phyloP scores from a whole-genome alignment of 306 rosid genomes.

The Arachis stenosperma region DNA sequence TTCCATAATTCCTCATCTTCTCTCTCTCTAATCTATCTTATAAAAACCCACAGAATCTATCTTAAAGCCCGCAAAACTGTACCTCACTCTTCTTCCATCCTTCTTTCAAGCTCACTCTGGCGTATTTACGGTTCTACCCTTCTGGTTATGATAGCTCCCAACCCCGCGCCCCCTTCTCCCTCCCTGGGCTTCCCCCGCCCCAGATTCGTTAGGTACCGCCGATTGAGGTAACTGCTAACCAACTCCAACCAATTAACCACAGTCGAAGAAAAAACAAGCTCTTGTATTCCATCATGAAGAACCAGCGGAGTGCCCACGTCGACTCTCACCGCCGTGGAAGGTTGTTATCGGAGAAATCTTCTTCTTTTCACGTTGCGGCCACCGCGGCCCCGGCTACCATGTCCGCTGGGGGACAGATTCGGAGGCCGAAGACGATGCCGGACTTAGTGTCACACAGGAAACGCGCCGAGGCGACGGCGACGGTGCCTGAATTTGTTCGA shows the following conservation, averaged over 20 bases:
- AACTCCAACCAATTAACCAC: not conserved
- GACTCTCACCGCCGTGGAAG: constrained; percentile 63
- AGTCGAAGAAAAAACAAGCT: too few species aligned
- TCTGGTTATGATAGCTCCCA: constrained; percentile 56
- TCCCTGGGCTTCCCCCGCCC: constrained; percentile 68
- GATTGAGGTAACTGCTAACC: constrained; percentile 45
- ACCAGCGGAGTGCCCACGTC: constrained; percentile 47
- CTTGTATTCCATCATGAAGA: constrained; percentile 44
- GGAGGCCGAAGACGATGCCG: constrained; percentile 76
- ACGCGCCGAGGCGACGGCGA: not conserved
- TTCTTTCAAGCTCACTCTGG: too few species aligned
- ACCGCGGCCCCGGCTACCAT: not conserved
- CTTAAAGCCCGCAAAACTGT: too few species aligned
- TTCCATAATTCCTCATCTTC: not conserved
- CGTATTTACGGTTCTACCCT: constrained; percentile 37
- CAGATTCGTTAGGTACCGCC: constrained; percentile 57
- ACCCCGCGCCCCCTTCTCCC: constrained; percentile 36
- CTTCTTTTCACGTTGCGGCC: constrained; percentile 50
- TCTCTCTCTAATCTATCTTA: not conserved
- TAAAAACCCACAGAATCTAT: not conserved
- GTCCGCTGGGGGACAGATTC: constrained; percentile 38
- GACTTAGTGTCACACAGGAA: constrained; percentile 48
- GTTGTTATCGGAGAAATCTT: constrained; percentile 58
- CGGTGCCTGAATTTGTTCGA: constrained; percentile 38
- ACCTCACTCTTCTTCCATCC: too few species aligned